Base-by-base conservation (phyloP, 2,329 filamentous ascomycete species). In the Fusarium pseudoanthophilum region DNA sequence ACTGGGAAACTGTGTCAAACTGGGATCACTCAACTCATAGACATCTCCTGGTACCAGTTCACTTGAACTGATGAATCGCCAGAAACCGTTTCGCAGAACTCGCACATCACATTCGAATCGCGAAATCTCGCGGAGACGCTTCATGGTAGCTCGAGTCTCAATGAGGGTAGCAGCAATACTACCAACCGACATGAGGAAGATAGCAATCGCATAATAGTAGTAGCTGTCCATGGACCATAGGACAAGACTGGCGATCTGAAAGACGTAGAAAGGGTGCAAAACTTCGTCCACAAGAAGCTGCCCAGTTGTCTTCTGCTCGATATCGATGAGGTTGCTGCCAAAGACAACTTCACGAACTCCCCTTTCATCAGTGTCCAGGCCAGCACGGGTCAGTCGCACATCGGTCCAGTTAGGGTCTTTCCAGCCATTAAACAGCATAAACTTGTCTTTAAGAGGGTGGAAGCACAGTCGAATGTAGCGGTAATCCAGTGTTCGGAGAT, bases 191-290 rank as follows among this genome's bases (percentile, higher is more conserved):
- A 99, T 98, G 69, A 95, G 80, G 77, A 99, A 97, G 77, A 99
- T 99, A 80, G 95, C 97, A 21, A 91, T 88, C 9, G 96, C 96
- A 82, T 99, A 99, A 84, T 98, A 99, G 81, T 98, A 99, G 82
- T 99, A 99, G 77, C 97, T 88, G 79, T 99, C 96, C 75, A 98
- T 80, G 15, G 95, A 98, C 96, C 96, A 99, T 7, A 99, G 89
- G 45, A 97, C 83, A 74, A 99, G 86, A 85, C 96, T 98, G 53
- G 95, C 95, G 77, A 98, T 92, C 83, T 99, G 96, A 80, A 99
- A 99, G 63, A 99, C 92, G 81, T 99, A 99, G 81, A 99, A 99
- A 0, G 96, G 97, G 80, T 99, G 96, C 78, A 99, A 95, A 26
- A 94, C 95, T 85, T 99, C 96, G 76, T 99, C 95, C 26, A 97